phyloP scores from a whole-genome alignment of 1,139 yeast species.

The Spencermartinsiella ligniputridi region DNA sequence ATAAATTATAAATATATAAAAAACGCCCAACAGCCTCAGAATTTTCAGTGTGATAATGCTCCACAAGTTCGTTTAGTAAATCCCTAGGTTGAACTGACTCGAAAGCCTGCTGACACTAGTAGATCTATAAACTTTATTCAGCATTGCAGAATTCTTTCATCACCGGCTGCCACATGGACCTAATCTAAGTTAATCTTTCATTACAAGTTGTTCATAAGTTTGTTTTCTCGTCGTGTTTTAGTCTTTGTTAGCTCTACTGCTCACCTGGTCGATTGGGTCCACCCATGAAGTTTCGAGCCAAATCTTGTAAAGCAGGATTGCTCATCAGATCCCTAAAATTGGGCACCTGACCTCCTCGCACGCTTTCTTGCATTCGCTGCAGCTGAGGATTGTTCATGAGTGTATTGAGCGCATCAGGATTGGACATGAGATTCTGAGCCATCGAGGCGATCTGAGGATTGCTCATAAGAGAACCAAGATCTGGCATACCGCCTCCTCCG shows the following conservation, averaged over 20 bases:
- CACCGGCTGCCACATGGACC: conserved; percentile 16
- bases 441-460: conserved; percentile 83
- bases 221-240: not conserved
- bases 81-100: conserved; percentile 10
- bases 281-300: conserved; percentile 43
- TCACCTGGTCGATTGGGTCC: conserved; percentile 9
- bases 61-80: no score
- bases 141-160: conserved; percentile 28
- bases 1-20: not conserved
- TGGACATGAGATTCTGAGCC: conserved; percentile 88
- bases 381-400: conserved; percentile 69
- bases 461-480: conserved; percentile 67
- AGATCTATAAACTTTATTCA: conserved; percentile 11
- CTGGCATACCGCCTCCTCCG: conserved; percentile 64
- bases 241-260: no score
- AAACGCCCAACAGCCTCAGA: conserved; percentile 11
- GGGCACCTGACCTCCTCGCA: conserved; percentile 41
- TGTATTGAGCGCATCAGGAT: conserved; percentile 73
- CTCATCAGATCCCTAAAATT: conserved; percentile 68
- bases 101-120: conserved; percentile 12
- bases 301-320: conserved; percentile 69
- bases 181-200: no score
- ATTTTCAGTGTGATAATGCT: conserved; percentile 11
- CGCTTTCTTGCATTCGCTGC: conserved; percentile 21
- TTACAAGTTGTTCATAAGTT: no score